Evolutionary conservation across 148 eudicot genomes (phyloP).

Genomic region (Rhododendron kiyosumense): DNA sequence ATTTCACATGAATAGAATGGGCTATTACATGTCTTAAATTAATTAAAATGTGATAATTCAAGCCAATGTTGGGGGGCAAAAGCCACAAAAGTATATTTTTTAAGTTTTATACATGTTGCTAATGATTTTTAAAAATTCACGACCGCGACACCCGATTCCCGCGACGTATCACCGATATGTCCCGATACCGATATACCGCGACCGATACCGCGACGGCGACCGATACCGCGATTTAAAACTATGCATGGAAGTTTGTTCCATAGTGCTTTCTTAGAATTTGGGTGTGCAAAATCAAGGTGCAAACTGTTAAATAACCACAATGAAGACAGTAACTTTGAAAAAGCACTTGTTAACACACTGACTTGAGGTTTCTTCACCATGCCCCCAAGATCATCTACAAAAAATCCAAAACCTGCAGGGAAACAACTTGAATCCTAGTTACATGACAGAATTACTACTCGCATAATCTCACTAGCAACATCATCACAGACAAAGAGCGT

Average conservation of each 20-base stretch:
- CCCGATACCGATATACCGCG: too few relatives aligned
- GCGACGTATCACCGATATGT: too few relatives aligned
- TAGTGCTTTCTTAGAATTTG: neutral
- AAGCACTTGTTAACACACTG: constrained; percentile 1
- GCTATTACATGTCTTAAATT: too few relatives aligned
- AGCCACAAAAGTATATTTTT: too few relatives aligned
- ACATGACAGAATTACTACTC: neutral
- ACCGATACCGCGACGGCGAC: too few relatives aligned
- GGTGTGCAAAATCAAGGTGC: neutral
- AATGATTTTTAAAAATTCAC: too few relatives aligned
- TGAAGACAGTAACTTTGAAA: neutral
- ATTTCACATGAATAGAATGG: too few relatives aligned
- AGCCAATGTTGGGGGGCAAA: too few relatives aligned
- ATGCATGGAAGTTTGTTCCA: neutral
- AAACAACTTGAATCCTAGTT: neutral
- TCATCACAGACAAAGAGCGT: neutral
- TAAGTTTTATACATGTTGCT: too few relatives aligned
- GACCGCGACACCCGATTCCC: too few relatives aligned
- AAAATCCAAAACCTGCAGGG: constrained; percentile 86
- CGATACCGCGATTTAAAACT: too few relatives aligned
- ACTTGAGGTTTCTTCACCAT: constrained; percentile 96
- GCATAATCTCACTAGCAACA: neutral
- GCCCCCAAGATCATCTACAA: constrained; percentile 58
- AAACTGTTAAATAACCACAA: neutral
- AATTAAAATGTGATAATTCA: too few relatives aligned